These are phyloP conservation scores for Lasiodiplodia citricola DNA, from an alignment of 2,329 filamentous ascomycete species.

Conservation along the genomic window DNA sequence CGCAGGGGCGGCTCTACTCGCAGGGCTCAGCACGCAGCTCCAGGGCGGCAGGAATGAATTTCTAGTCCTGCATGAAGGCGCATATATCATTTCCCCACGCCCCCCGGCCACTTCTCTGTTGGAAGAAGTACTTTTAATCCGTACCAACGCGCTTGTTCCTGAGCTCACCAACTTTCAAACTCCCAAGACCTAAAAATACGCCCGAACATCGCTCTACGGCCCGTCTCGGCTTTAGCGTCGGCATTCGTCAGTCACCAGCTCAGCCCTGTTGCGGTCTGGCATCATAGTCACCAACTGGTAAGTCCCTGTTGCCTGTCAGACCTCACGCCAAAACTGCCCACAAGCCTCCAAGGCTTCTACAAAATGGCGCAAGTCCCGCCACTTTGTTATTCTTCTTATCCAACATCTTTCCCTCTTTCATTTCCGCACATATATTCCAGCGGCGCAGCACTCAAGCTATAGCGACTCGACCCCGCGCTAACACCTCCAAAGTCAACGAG, in stretches of 20 bases:
- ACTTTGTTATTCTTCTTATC: not conserved
- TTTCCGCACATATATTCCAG: not conserved
- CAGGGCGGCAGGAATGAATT: not conserved
- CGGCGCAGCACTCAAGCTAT: not conserved
- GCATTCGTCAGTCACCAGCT: conserved; percentile 16
- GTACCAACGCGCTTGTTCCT: not conserved
- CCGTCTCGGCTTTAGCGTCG: conserved; percentile 20
- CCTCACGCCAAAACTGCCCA: not conserved
- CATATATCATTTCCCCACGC: conserved; percentile 12
- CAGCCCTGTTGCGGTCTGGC: conserved; percentile 15
- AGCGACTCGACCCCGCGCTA: not conserved
- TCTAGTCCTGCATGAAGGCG: not conserved
- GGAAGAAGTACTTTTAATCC: not conserved
- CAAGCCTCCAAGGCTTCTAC: not conserved
- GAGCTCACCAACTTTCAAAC: not conserved
- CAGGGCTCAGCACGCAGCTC: not conserved
- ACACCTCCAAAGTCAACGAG: conserved; percentile 2
- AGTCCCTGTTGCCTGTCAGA: conserved; percentile 15
- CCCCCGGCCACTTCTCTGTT: not conserved
- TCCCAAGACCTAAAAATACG: not conserved
- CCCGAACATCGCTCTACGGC: conserved; percentile 1
- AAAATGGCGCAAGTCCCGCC: conserved; percentile 10
- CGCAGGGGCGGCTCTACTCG: conserved; percentile 14
- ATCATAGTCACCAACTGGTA: conserved; percentile 10
- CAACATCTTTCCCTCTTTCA: not conserved